Base-by-base conservation (phyloP, 139 green algal genomes). In the Chlamydomonas sp. region DNA sequence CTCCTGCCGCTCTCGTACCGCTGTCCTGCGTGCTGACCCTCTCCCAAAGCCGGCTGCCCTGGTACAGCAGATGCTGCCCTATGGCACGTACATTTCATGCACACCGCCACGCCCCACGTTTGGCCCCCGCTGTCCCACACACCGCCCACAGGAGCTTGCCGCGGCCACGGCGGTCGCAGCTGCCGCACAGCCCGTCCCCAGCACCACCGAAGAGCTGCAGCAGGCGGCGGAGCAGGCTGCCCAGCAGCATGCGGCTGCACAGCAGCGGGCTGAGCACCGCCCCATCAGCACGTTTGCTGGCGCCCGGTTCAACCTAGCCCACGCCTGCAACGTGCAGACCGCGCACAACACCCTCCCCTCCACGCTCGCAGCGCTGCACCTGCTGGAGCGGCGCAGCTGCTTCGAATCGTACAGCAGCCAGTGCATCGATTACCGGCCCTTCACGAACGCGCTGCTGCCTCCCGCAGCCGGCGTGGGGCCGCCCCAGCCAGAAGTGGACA, bases 271-370 rank as follows among this genome's bases (percentile, higher is more conserved):
- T 49, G 31, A 49, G 31, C 31, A 49, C 31, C 31, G 31, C 31
- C 31, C 31, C 31, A 49, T 49, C 31, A 49, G 31, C 31, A 49
- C 31, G 31, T 49, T 49, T 49, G 31, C 31, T 0, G 31, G 31
- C 31, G 31, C 31, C 31, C 31, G 31, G 0, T 79, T 16, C 57
- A 79, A 79, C 75, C 58, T 79, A 3, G 57, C 75, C 9, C 75
- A 79, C 75, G 58, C 75, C 57, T 66, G 63, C 75, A 79, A 79
- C 75, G 6, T 79, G 6, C 75, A 79, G 75, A 79, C 75, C 8
- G 75, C 75, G 57, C 75, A 79, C 7, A 16, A 59, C 5, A 64
- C 57, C 2, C 64, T 60, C 57, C 64, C 57, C 7, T 18, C 75
- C 15, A 57, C 75, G 2, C 57, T 3, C 3, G 75, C 75, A 5